Conservation (phyloP, 2,329 filamentous ascomycete genomes). For the Elsinoe australis region DNA sequence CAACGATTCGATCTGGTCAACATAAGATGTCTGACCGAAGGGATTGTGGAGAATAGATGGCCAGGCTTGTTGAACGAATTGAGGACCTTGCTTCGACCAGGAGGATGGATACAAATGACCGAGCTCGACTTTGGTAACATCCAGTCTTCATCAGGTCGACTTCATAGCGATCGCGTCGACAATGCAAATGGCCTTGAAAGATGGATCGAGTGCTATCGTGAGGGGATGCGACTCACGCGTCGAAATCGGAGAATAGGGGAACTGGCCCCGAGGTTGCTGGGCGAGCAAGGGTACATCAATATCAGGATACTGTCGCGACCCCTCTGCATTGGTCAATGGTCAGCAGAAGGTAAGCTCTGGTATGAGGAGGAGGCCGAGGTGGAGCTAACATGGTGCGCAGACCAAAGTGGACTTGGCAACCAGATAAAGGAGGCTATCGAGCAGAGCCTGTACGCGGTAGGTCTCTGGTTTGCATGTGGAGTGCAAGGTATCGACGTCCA, state of each 20-base stretch:
- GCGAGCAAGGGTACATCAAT: background rate
- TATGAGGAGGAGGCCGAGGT: background rate
- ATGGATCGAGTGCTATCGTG: constrained; percentile 32
- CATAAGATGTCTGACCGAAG: constrained; percentile 60
- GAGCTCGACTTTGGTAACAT: constrained; percentile 69
- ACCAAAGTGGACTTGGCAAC: background rate
- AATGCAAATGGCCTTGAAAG: constrained; percentile 28
- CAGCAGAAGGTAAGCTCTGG: background rate
- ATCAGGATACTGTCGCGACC: background rate
- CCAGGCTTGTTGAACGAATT: constrained; percentile 65
- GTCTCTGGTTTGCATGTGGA: constrained; percentile 5
- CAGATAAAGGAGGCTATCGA: constrained; percentile 5
- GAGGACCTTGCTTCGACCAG: constrained; percentile 58
- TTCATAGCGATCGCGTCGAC: constrained; percentile 46
- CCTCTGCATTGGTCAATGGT: background rate
- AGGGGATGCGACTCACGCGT: constrained; percentile 26
- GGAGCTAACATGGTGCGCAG: background rate
- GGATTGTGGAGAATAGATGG: constrained; percentile 66
- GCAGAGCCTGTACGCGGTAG: background rate
- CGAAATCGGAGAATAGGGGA: background rate
- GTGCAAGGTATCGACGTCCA: background rate
- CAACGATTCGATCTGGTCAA: constrained; percentile 69
- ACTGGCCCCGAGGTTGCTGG: background rate
- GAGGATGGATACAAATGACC: constrained; percentile 75
- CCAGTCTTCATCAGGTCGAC: constrained; percentile 73